Evolutionary conservation across 768 basidiomycete species (phyloP).

Genomic region (Hortiboletus campestris): DNA sequence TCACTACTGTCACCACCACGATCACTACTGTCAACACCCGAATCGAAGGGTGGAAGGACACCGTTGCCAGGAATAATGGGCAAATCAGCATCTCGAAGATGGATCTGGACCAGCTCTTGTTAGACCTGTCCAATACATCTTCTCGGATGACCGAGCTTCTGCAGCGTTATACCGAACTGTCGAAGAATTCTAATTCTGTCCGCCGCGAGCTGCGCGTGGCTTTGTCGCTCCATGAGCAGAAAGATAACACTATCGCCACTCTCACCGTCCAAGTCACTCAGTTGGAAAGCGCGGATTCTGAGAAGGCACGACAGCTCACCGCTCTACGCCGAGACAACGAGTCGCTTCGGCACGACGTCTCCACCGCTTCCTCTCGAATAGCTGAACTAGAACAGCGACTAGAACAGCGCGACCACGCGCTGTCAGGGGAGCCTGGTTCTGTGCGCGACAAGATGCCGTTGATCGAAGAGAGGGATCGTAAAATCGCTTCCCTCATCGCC

Average conservation of each 20-base stretch:
- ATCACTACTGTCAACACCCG: constrained; percentile 1
- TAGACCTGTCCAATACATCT: background rate
- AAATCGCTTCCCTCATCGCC: no score
- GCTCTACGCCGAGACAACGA: background rate
- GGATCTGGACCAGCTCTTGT: constrained; percentile 7
- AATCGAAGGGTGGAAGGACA: background rate
- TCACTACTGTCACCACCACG: background rate
- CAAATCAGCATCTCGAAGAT: background rate
- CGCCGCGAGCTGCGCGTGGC: background rate
- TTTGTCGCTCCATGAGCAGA: background rate
- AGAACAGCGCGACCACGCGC: background rate
- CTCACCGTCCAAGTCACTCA: no score
- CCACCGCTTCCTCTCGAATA: no score
- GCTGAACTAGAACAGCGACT: background rate
- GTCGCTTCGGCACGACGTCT: background rate
- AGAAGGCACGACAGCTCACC: background rate
- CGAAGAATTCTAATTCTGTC: background rate
- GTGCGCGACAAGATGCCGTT: background rate
- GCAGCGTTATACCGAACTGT: background rate
- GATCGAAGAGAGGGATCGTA: background rate
- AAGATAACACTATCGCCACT: no score
- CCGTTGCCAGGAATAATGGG: background rate
- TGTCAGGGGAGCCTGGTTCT: background rate
- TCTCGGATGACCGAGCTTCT: constrained; percentile 1
- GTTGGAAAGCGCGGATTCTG: background rate